These are phyloP conservation scores for Leccinum variicolor DNA, from an alignment of 768 basidiomycete species.

Conservation along the genomic window DNA sequence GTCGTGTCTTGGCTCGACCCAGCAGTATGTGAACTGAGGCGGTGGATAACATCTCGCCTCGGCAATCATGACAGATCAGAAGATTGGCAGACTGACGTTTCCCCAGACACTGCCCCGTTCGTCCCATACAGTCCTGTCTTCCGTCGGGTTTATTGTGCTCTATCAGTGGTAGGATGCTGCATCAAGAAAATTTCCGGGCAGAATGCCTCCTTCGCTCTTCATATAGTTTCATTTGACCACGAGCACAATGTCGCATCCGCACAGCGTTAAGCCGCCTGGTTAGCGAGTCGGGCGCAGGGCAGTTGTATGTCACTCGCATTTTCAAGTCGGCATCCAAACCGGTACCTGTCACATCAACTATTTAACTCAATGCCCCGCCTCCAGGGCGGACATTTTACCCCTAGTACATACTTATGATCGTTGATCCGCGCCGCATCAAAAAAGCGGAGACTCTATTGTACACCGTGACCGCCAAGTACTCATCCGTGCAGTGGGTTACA, in stretches of 20 bases:
- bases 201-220: no score
- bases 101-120: slow-evolving; percentile 7
- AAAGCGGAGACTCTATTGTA: background rate
- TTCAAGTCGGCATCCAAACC: background rate
- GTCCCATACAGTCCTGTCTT: background rate
- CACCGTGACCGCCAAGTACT: background rate
- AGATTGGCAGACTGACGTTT: background rate
- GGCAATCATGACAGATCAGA: background rate
- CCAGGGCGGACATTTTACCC: background rate
- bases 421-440: background rate
- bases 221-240: background rate
- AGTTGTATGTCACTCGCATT: background rate
- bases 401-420: background rate
- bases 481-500: background rate
- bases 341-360: no score
- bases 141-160: background rate
- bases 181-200: background rate
- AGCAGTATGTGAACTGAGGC: background rate
- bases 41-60: background rate
- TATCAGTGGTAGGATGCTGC: background rate
- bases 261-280: background rate
- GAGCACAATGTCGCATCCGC: background rate
- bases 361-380: background rate
- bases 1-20: background rate
- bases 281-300: no score